A percentile compares a stretch with the other conserved stretches of the same genome.
These are phyloP conservation scores for Alternaria gaisen DNA, from an alignment of 2,329 filamentous ascomycete species.

Conservation along the genomic window DNA sequence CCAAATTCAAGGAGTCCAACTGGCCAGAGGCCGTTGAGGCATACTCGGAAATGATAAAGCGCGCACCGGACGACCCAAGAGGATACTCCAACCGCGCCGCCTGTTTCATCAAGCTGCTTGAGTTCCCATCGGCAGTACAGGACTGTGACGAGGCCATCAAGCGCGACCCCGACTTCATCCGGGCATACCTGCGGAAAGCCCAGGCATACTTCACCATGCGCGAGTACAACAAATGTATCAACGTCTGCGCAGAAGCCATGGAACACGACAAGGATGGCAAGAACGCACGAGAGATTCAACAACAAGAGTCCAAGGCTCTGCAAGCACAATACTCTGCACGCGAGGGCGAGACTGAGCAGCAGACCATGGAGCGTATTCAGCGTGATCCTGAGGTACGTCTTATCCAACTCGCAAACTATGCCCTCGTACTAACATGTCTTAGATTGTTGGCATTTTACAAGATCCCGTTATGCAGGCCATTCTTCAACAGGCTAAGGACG, in stretches of 20 bases:
- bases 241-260: conserved; percentile 83
- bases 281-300: conserved; percentile 89
- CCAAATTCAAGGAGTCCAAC: conserved; percentile 96
- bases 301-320: conserved; percentile 92
- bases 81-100: conserved; percentile 98
- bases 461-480: conserved; percentile 99
- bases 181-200: conserved; percentile 95
- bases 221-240: conserved; percentile 94
- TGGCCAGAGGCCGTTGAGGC: conserved; percentile 95
- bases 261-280: conserved; percentile 80
- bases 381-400: conserved; percentile 84
- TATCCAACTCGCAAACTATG: background rate
- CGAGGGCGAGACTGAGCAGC: conserved; percentile 94
- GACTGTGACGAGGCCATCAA: conserved; percentile 94
- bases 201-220: conserved; percentile 97
- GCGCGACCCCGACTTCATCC: conserved; percentile 90
- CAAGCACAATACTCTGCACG: conserved; percentile 88
- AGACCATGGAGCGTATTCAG: conserved; percentile 90
- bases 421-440: conserved; percentile 33
- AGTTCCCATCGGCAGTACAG: conserved; percentile 90
- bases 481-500: conserved; percentile 92
- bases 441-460: conserved; percentile 89
- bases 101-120: conserved; percentile 94
- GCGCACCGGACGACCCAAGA: conserved; percentile 88
- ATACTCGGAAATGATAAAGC: conserved; percentile 97